Conservation (phyloP, 2,329 filamentous ascomycete genomes). For the Hypoxylon rubiginosum region DNA sequence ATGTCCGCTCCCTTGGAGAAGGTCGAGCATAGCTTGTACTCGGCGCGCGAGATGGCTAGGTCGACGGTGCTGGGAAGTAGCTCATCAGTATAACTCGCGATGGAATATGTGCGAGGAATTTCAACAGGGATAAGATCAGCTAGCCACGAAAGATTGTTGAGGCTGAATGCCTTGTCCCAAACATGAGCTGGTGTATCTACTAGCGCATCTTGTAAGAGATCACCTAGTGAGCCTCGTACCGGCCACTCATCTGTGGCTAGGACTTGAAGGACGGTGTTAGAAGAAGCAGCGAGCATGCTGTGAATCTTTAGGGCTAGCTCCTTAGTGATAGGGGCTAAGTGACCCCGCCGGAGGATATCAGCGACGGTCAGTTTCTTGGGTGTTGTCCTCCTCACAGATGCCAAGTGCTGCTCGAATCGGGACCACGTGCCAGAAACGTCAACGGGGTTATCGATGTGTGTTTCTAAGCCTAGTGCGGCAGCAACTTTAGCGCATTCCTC, state of each 20-base stretch:
- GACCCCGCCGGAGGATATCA: conserved; percentile 65
- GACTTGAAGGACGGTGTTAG: conserved; percentile 62
- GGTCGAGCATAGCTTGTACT: conserved; percentile 62
- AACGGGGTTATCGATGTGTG: conserved; percentile 59
- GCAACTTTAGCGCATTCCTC: conserved; percentile 68
- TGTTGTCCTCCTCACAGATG: conserved; percentile 53
- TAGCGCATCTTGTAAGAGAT: conserved; percentile 63
- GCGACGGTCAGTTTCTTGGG: conserved; percentile 58
- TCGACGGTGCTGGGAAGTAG: conserved; percentile 65
- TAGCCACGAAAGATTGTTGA: conserved; percentile 62
- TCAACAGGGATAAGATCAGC: conserved; percentile 62
- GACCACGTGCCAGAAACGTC: conserved; percentile 59
- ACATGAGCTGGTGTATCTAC: conserved; percentile 62
- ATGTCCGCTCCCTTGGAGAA: conserved; percentile 54
- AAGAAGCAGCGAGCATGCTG: conserved; percentile 62
- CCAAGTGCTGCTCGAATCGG: conserved; percentile 62
- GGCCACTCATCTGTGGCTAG: conserved; percentile 66
- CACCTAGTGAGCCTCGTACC: conserved; percentile 63
- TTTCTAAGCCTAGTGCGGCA: conserved; percentile 63
- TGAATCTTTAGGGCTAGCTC: conserved; percentile 64
- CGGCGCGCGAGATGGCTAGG: conserved; percentile 64
- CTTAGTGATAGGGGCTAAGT: conserved; percentile 66
- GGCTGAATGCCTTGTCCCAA: conserved; percentile 65
- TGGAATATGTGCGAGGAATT: conserved; percentile 66
- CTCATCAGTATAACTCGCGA: conserved; percentile 64